Evolutionary conservation across 495 filamentous ascomycete species (phyloP).

Genomic region (Cudoniella acicularis): DNA sequence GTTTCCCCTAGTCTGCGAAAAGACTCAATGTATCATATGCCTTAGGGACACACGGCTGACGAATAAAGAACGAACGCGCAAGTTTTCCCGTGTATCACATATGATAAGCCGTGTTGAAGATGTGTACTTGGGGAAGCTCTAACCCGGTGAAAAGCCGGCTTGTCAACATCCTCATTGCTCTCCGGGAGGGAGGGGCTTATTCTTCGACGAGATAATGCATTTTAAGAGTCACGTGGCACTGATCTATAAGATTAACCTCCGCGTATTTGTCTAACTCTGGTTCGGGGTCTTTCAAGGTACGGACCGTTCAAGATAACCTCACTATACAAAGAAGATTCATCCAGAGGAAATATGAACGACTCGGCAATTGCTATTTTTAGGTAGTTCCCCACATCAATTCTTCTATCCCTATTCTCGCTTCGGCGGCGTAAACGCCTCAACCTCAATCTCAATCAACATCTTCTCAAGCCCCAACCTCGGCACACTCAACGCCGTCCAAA

Average conservation of each 20-base stretch:
- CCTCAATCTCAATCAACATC: neutral
- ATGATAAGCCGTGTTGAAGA: slow-evolving; percentile 21
- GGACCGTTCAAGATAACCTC: too few relatives aligned
- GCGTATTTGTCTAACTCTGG: too few relatives aligned
- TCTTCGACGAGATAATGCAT: slow-evolving; percentile 11
- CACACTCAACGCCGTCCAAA: neutral
- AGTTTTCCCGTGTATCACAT: slow-evolving; percentile 10
- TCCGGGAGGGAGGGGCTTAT: slow-evolving; percentile 9
- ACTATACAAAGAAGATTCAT: too few relatives aligned
- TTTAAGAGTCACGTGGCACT: slow-evolving; percentile 26
- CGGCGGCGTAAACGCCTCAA: too few relatives aligned
- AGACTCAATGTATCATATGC: slow-evolving; percentile 16
- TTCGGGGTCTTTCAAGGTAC: too few relatives aligned
- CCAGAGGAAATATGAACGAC: too few relatives aligned
- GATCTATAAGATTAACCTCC: slow-evolving; percentile 14
- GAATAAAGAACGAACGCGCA: slow-evolving; percentile 16
- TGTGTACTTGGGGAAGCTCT: slow-evolving; percentile 10
- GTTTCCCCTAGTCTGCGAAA: slow-evolving; percentile 7
- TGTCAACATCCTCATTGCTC: slow-evolving; percentile 15
- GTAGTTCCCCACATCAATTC: too few relatives aligned
- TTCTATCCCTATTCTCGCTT: too few relatives aligned
- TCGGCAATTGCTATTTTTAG: too few relatives aligned
- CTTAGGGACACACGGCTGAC: slow-evolving; percentile 3
- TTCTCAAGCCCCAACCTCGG: neutral
- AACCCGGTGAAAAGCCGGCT: slow-evolving; percentile 1